Evolutionary conservation across 116 monocot species (phyloP), one percentile per base, ranked within the genome.

Genomic region (Posidonia oceanica): DNA sequence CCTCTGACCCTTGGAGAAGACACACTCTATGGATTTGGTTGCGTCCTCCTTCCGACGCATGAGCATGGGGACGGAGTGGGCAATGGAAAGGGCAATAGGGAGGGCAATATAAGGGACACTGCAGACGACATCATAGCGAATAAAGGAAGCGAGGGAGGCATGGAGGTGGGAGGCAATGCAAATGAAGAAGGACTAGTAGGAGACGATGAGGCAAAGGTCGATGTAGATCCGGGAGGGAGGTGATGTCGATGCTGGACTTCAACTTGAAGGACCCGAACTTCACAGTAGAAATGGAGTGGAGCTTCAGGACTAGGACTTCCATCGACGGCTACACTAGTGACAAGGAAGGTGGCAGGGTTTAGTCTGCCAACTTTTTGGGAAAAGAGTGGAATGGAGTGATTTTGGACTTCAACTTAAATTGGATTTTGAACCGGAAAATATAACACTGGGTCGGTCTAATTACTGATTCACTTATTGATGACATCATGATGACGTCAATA

Each of bases 221-320:
- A 97, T 79, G 87, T 97, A 97, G 87, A 97, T 85, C 3, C n/a
- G n/a, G n/a, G n/a, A 92, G 97, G 17, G 97, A 97, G 52, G 75
- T 72, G 77, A 97, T 97, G 66, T n/a, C n/a, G n/a, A n/a, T n/a
- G n/a, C 89, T 87, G 36, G 97, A 97, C 60, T 97, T 97, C 78
- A 97, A 89, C 74, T 81, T 92, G 87, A 92, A 97, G 39, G 69
- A 22, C 22, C 97, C 93, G 77, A 97, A 84, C 79, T 97, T 97
- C 22, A 97, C 80, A 44, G 87, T 85, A 62, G 79, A 76, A 68
- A 92, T 87, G 38, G 82, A 82, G 82, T 92, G 83, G 77, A 92
- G 89, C 17, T 84, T 72, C 3, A 89, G 69, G 75, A 87, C 81
- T 2, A 97, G 82, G 37, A 89, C 14, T 29, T 97, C 93, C 83